Evolutionary conservation across 139 green algal genomes (phyloP).

Genomic region (Micromonas commoda): DNA sequence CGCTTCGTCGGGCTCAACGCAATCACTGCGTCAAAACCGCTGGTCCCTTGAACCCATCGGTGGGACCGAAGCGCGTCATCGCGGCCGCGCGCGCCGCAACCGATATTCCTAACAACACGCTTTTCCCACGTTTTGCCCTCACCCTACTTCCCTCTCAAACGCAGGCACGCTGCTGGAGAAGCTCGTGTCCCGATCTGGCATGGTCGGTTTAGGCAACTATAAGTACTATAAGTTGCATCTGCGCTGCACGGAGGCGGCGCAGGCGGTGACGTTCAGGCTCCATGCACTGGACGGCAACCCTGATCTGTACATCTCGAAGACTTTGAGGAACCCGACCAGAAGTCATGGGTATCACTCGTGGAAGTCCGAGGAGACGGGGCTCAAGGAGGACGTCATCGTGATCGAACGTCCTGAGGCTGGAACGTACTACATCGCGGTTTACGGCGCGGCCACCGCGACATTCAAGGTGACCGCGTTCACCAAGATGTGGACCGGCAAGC

Average conservation of each 20-base stretch:
- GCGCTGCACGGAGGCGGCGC: constrained; percentile 11
- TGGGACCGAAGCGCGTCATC: too few species aligned
- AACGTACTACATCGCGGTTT: constrained; percentile 19
- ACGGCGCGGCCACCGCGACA: constrained; percentile 4
- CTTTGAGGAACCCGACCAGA: background rate
- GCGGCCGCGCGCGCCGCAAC: too few species aligned
- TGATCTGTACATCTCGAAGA: constrained; percentile 21
- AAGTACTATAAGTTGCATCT: constrained; percentile 25
- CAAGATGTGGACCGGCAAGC: constrained; percentile 27
- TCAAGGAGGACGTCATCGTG: background rate
- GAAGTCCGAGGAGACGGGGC: background rate
- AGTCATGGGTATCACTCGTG: background rate
- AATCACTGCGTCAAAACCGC: too few species aligned
- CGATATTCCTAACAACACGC: too few species aligned
- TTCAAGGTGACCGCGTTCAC: constrained; percentile 24
- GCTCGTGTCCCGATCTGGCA: constrained; percentile 2
- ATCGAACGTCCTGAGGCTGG: background rate
- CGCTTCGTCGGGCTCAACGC: too few species aligned
- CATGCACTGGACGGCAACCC: constrained; percentile 9
- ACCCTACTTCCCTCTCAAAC: background rate
- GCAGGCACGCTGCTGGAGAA: constrained; percentile 11
- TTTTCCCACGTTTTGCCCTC: too few species aligned
- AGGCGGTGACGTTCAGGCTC: constrained; percentile 14
- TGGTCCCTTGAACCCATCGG: too few species aligned
- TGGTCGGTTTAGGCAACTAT: constrained; percentile 4